Evolutionary conservation across 805 yeast species (phyloP).

Genomic region (Hanseniaspora mollemarum): DNA sequence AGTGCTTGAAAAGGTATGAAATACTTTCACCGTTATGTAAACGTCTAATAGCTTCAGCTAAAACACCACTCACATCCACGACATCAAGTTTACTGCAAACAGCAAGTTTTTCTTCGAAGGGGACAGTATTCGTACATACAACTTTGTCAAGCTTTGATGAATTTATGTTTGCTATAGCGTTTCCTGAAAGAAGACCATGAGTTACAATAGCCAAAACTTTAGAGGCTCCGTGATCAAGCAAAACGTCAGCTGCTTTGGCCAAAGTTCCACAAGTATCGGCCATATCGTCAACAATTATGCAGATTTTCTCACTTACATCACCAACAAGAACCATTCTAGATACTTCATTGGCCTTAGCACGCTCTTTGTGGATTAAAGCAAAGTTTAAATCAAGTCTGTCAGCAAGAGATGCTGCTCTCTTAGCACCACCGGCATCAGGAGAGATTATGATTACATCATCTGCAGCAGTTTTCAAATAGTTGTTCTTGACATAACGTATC

Average conservation of each 20-base stretch:
- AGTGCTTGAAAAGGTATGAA: constrained; percentile 71
- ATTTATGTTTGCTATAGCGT: constrained; percentile 64
- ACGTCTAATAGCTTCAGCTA: constrained; percentile 90
- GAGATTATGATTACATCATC: constrained; percentile 68
- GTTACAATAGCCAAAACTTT: constrained; percentile 88
- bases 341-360: constrained; percentile 90
- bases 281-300: constrained; percentile 90
- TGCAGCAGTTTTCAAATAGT: constrained; percentile 30
- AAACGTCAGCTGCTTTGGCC: constrained; percentile 84
- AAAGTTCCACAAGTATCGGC: constrained; percentile 97
- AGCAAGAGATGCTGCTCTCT: constrained; percentile 88
- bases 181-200: constrained; percentile 84
- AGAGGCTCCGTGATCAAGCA: constrained; percentile 68
- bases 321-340: constrained; percentile 93
- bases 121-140: constrained; percentile 89
- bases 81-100: constrained; percentile 60
- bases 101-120: constrained; percentile 53
- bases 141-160: constrained; percentile 56
- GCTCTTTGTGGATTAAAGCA: constrained; percentile 92
- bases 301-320: constrained; percentile 71
- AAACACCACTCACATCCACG: constrained; percentile 71
- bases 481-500: constrained; percentile 63
- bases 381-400: constrained; percentile 84
- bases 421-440: constrained; percentile 99
- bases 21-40: constrained; percentile 94